Evolutionary conservation across 441 rosid genomes (phyloP), one percentile per base, ranked within the genome.

Genomic region (Gossypium davidsonii): DNA sequence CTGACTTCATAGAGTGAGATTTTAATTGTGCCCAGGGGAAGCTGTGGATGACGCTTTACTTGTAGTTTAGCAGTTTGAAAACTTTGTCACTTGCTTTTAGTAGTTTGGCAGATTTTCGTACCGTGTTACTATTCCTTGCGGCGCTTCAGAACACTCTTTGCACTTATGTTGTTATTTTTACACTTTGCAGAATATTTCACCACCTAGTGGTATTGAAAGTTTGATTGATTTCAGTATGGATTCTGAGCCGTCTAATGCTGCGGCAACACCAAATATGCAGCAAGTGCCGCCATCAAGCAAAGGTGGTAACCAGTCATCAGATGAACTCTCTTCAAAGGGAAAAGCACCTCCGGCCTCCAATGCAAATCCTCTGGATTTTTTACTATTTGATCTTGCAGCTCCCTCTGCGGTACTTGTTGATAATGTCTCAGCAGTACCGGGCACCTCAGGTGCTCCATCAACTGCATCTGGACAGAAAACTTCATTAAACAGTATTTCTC

Each of bases 361-460:
- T 57, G 79, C 80, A 67, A 85, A 80, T 77, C 78, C 89, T 58
- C 77, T 91, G 83, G 93, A 94, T 77, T 80, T 76, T 80, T 84
- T 94, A 76, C 80, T 94, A 34, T 78, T 82, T 46, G 97, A 89
- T 70, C 72, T 85, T 73, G 83, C 92, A 4, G 76, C 42, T 73
- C 86, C 90, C 2, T 18, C 84, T 51, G 74, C 34, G 9, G 74
- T n/a, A 71, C 53, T 85, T 23, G 66, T 28, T 53, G 25, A 62
- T 73, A 59, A 72, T 15, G 58, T 39, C 58, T 70, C 70, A 20
- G 72, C 74, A 49, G 73, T 42, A 61, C 82, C 76, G 59, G 80
- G 59, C 60, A 78, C 51, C 44, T 51, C 37, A 55, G 65, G 64
- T 39, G 69, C 74, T 76, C 63, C 80, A 10, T 46, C 81, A 31